Base-by-base conservation (phyloP, 2,329 filamentous ascomycete species). In the Orbilia brochopaga region DNA sequence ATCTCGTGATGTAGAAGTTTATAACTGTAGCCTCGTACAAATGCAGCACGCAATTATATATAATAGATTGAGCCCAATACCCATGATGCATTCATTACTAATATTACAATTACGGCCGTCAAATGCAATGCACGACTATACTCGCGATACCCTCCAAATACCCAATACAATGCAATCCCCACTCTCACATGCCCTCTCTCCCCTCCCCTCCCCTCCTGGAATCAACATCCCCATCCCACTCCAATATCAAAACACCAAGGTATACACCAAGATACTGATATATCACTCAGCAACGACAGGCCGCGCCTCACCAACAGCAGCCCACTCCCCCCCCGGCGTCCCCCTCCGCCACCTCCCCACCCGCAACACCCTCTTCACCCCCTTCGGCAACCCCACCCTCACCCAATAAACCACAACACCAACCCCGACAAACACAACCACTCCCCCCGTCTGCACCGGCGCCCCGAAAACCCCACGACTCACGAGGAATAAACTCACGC, bases 361-460 rank as follows among this genome's bases (percentile, higher is more conserved):
- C 81, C 69, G 81, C 24, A 65, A 23, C 13, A 46, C 80, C 76
- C 82, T 82, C 8, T 79, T 78, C 24, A 83, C 78, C 75, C 81
- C 21, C 88, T 84, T 56, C 40, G 67, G 67, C 50, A 30, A 37
- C 1, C 87, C 86, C 52, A 97, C 88, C 75, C 91, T 85, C 87
- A 89, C 96, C 79, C 90, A 96, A 80, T 93, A 99, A 27, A 97
- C 86, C 0, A 92, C 90, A 40, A 97, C 83, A 0, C 94, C 94
- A 0, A 87, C 88, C 2, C 89, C 82, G 69, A 97, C 90, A 77
- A 97, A 99, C 0, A 82, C 88, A 4, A 97, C 82, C 6, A 99
- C 94, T 21, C 93, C 86, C 23, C 96, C 79, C 0, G 93, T 96
- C 83, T 99, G 92, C 57, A 96, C 76, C 2, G 94, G 94, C 80